Evolutionary conservation across 108 stramenopile genomes (phyloP), one percentile per base, ranked within the genome.

Genomic region (Skeletonema menzelii): DNA sequence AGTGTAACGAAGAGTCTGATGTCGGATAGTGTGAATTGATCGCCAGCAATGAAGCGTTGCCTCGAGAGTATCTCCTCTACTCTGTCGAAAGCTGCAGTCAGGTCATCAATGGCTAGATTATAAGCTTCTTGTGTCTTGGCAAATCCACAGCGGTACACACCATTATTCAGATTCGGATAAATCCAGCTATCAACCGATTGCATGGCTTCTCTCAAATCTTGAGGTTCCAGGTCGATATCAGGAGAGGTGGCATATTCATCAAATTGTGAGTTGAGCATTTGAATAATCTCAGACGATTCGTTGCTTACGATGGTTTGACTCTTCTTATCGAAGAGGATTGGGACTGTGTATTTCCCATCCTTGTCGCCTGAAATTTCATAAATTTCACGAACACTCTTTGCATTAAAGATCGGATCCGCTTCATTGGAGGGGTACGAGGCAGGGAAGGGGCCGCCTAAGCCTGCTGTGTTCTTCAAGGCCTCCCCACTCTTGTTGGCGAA

Each of bases 91-190:
- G 93, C 91, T 28, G 70, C 85, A 19, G 89, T 96, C 53, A 98
- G 68, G 47, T 93, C 97, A 7, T 78, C 75, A 14, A 98, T 90
- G 24, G 98, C 97, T 19, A 46, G 42, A 28, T 99, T 91, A 75
- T 99, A 98, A 8, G 95, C 97, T 57, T 70, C 64, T 80, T 99
- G 99, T 4, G 94, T 83, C 66, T 85, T 87, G 7, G 97, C 97
- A 80, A 99, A 98, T 8, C 99, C 99, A 63, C 96, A 95, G 30
- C 94, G 86, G 73, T 99, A 99, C 5, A 99, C 97, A 58, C 98
- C 98, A 81, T 99, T 93, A 71, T 97, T 98, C 72, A 98, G 87
- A 65, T 67, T 80, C 24, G 92, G 91, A 84, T 97, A 96, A 44
- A 98, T 77, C 96, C 93, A 97, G 42, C 81, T 79, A 72, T 94